phyloP scores from a whole-genome alignment of 2,329 filamentous ascomycete genomes.

The Phoma herbarum region DNA sequence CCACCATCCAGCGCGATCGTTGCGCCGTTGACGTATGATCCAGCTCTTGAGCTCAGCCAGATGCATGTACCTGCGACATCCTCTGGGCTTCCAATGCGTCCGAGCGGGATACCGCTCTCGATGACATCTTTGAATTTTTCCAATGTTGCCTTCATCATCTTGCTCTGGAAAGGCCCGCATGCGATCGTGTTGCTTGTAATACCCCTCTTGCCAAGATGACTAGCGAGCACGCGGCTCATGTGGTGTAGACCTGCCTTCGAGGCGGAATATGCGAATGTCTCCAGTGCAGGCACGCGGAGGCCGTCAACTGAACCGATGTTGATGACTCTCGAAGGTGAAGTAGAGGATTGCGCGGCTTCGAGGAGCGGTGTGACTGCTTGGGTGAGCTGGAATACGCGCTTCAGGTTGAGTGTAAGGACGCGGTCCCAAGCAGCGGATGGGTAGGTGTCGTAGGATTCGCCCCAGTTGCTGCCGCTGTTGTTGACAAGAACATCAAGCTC shows the following conservation, averaged over 20 bases:
- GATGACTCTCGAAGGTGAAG: slow-evolving; percentile 66
- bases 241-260: slow-evolving; percentile 72
- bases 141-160: slow-evolving; percentile 77
- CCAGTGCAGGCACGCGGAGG: slow-evolving; percentile 65
- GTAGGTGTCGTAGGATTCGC: slow-evolving; percentile 66
- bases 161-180: slow-evolving; percentile 75
- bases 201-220: slow-evolving; percentile 66
- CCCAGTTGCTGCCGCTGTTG: slow-evolving; percentile 73
- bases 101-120: slow-evolving; percentile 68
- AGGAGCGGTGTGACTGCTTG: slow-evolving; percentile 70
- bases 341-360: slow-evolving; percentile 57
- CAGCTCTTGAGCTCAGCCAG: slow-evolving; percentile 73
- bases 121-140: slow-evolving; percentile 65
- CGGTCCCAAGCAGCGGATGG: slow-evolving; percentile 63
- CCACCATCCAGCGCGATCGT: slow-evolving; percentile 56
- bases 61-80: slow-evolving; percentile 77
- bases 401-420: slow-evolving; percentile 68
- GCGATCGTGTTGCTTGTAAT: slow-evolving; percentile 75
- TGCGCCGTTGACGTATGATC: slow-evolving; percentile 57
- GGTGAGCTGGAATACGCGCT: slow-evolving; percentile 71
- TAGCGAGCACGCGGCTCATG: slow-evolving; percentile 69
- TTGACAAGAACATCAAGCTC: slow-evolving; percentile 70
- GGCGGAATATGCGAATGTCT: slow-evolving; percentile 68
- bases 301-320: slow-evolving; percentile 73
- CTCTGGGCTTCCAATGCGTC: slow-evolving; percentile 71